Evolutionary conservation across 768 basidiomycete species (phyloP).

Genomic region (Calvatia gigantea): DNA sequence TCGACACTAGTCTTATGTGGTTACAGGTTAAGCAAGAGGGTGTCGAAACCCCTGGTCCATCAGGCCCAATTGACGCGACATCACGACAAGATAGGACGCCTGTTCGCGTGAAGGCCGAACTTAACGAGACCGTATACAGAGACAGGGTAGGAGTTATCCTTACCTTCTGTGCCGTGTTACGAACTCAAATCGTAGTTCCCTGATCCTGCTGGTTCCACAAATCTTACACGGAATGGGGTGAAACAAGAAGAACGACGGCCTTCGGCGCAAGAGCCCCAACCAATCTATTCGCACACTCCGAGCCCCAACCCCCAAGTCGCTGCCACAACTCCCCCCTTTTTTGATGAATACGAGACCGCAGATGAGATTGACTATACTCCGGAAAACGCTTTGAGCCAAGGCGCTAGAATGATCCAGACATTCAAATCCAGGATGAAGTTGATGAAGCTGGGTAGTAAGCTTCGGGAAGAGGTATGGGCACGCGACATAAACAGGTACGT

Average conservation of each 20-base stretch:
- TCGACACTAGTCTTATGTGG: background rate
- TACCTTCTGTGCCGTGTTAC: background rate
- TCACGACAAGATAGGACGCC: background rate
- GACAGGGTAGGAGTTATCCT: background rate
- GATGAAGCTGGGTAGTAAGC: constrained; percentile 48
- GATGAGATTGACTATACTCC: constrained; percentile 45
- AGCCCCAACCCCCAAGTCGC: constrained; percentile 12
- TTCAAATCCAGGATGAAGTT: constrained; percentile 39
- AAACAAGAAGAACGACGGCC: constrained; percentile 2
- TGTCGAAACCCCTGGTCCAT: background rate
- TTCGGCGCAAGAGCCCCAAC: background rate
- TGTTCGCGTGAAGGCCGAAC: background rate
- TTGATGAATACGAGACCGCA: constrained; percentile 33
- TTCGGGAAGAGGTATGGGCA: constrained; percentile 57
- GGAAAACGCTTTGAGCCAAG: constrained; percentile 47
- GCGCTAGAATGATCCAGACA: constrained; percentile 48
- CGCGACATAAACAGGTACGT: constrained; percentile 48
- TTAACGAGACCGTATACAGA: background rate
- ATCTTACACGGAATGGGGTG: background rate
- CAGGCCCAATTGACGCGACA: background rate
- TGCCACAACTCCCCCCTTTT: constrained; percentile 21
- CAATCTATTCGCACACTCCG: background rate
- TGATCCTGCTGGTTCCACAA: background rate
- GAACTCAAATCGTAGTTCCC: background rate
- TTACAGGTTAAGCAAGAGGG: background rate